A percentile compares a stretch with the other conserved stretches of the same genome.
These are phyloP conservation scores for Micractinium sp. DNA, from an alignment of 139 green algal genomes.

Conservation along the genomic window DNA sequence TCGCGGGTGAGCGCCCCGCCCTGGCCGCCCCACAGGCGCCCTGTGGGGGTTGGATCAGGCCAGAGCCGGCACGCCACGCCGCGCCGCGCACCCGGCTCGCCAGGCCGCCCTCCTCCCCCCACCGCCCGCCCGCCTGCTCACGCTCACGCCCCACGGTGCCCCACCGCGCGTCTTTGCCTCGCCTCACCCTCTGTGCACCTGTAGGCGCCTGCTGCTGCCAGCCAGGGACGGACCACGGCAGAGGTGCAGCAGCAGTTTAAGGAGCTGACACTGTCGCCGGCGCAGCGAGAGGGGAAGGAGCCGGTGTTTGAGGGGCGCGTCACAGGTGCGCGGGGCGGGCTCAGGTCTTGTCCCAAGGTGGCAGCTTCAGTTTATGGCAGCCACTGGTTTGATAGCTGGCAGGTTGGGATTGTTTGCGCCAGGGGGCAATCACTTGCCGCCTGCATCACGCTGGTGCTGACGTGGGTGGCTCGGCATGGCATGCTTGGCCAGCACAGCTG, in stretches of 20 bases:
- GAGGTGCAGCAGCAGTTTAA: conserved; percentile 63
- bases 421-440: too few species aligned
- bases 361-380: background rate
- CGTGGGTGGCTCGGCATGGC: too few species aligned
- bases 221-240: conserved; percentile 4
- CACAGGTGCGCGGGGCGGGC: conserved; percentile 31
- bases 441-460: too few species aligned
- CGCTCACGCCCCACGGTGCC: too few species aligned
- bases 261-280: conserved; percentile 62
- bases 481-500: too few species aligned
- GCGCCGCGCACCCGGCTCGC: background rate
- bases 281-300: conserved; percentile 56
- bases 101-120: background rate
- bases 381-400: too few species aligned
- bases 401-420: too few species aligned
- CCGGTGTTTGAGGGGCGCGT: conserved; percentile 72
- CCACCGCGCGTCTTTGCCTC: background rate
- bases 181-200: background rate
- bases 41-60: background rate
- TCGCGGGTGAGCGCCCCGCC: too few species aligned
- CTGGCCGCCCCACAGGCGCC: too few species aligned
- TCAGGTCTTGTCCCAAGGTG: background rate
- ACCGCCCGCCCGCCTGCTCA: background rate
- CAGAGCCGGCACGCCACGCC: background rate
- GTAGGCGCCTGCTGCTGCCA: background rate